These are phyloP conservation scores for Tarenaya hassleriana DNA, from an alignment of 345 rosid genomes.

Conservation along the genomic window DNA sequence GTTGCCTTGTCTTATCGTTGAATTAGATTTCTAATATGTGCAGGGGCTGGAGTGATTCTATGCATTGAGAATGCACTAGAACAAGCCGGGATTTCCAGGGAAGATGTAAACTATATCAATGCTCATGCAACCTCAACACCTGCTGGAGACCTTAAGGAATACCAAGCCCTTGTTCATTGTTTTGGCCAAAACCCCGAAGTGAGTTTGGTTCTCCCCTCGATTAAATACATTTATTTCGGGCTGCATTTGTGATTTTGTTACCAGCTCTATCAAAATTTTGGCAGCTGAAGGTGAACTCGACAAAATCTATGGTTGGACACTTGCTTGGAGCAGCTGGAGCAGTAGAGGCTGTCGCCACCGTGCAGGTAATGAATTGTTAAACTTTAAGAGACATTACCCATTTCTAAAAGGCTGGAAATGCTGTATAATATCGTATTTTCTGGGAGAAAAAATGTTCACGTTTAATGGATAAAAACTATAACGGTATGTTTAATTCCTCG, in stretches of 20 bases:
- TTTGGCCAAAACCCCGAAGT: constrained; percentile 83
- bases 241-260: constrained; percentile 16
- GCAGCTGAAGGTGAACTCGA: constrained; percentile 78
- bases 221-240: not conserved
- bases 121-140: constrained; percentile 95
- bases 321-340: constrained; percentile 92
- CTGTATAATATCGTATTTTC: not conserved
- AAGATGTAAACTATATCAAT: constrained; percentile 74
- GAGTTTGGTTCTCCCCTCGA: constrained; percentile 8
- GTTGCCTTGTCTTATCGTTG: not conserved
- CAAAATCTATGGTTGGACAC: constrained; percentile 96
- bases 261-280: constrained; percentile 14
- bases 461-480: too few species aligned
- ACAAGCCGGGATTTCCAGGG: constrained; percentile 58
- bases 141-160: constrained; percentile 86
- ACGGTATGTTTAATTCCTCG: too few species aligned
- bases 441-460: too few species aligned
- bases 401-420: not conserved
- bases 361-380: constrained; percentile 52
- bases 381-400: constrained; percentile 3
- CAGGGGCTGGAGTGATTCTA: constrained; percentile 73
- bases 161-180: constrained; percentile 62
- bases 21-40: not conserved
- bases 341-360: constrained; percentile 78
- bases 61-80: constrained; percentile 88